Evolutionary conservation across 345 rosid genomes (phyloP).

Genomic region (Salix suchowensis): DNA sequence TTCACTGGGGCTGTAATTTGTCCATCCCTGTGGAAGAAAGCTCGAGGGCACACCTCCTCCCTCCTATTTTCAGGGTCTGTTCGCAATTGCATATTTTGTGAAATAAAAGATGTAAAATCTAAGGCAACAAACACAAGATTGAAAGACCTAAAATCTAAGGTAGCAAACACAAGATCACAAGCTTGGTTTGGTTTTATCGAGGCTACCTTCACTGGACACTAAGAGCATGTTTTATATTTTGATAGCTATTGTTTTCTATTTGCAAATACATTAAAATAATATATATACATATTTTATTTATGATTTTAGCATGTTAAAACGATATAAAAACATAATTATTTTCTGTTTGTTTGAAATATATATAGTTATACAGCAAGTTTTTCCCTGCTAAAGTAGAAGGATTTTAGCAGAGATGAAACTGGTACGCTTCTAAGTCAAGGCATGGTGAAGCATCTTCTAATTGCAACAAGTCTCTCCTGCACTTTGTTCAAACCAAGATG

Average conservation of each 20-base stretch:
- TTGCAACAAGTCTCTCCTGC: background rate
- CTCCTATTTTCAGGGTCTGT: slow-evolving; percentile 16
- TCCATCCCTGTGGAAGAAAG: slow-evolving; percentile 14
- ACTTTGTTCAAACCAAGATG: background rate
- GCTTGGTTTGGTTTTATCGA: no score
- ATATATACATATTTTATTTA: no score
- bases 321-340: no score
- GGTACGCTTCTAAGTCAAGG: background rate
- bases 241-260: no score
- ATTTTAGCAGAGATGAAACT: background rate
- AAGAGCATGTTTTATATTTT: no score
- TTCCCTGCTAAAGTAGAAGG: background rate
- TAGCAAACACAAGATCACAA: no score
- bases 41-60: slow-evolving; percentile 1
- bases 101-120: background rate
- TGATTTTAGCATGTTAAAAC: no score
- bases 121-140: background rate
- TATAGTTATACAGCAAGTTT: background rate
- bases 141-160: no score
- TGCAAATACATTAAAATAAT: no score
- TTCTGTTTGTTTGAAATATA: no score
- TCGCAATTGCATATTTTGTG: background rate
- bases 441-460: no score
- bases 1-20: slow-evolving; percentile 9
- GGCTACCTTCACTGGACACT: no score